Percentiles rank a stretch among this genome's conserved stretches.
Conservation (phyloP, 768 basidiomycete species). For the Suillus discolor region DNA sequence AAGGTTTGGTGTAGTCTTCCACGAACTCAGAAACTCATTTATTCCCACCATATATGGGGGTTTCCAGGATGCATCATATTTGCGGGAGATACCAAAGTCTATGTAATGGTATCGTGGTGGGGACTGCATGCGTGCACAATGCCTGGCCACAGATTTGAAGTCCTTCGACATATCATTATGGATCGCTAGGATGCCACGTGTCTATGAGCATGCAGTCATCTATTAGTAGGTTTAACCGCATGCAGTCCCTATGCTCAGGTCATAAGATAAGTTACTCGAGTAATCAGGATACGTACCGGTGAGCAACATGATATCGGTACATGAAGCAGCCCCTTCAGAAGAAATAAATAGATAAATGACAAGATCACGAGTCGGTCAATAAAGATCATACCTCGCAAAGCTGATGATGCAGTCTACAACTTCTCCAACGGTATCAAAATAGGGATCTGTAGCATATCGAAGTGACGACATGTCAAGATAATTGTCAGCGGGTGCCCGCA, state of each 20-base stretch:
- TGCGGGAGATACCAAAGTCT: constrained; percentile 40
- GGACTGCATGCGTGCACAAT: constrained; percentile 29
- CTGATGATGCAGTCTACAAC: constrained; percentile 26
- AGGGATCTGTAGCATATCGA: constrained; percentile 14
- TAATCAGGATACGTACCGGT: constrained; percentile 30
- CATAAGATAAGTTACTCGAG: constrained; percentile 9
- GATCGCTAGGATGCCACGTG: constrained; percentile 26
- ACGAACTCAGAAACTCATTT: constrained; percentile 42
- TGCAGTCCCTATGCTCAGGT: constrained; percentile 30
- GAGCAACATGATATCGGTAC: constrained; percentile 39
- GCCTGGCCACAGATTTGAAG: constrained; percentile 25
- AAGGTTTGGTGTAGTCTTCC: constrained; percentile 22
- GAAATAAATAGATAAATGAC: neutral
- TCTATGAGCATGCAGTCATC: constrained; percentile 32
- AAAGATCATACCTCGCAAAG: constrained; percentile 22
- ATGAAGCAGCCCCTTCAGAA: constrained; percentile 38
- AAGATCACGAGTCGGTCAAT: neutral
- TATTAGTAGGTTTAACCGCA: constrained; percentile 36
- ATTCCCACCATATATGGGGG: constrained; percentile 42
- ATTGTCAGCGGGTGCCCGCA: constrained; percentile 1
- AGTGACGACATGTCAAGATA: constrained; percentile 27
- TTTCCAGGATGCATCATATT: constrained; percentile 30
- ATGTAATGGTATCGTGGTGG: constrained; percentile 38
- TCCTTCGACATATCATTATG: neutral
- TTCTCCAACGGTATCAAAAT: constrained; percentile 24